A percentile compares a stretch with the other conserved stretches of the same genome.
Evolutionary conservation across 2,329 filamentous ascomycete genomes (phyloP).

Genomic region (Pseudocercospora cruenta): DNA sequence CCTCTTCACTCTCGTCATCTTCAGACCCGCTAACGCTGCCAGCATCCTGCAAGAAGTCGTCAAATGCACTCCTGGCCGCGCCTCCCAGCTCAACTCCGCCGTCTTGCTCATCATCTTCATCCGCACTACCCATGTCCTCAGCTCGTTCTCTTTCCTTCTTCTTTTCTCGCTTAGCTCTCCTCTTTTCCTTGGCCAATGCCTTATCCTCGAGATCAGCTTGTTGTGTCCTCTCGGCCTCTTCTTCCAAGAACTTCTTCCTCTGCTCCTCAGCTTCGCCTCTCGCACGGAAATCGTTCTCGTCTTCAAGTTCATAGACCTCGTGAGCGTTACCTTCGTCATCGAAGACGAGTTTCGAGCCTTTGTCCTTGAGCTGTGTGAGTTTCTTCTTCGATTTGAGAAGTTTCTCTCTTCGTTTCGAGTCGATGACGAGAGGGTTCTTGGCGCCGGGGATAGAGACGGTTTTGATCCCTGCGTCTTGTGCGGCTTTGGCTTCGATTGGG

Average conservation of each 20-base stretch:
- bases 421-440: slow-evolving; percentile 74
- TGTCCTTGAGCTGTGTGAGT: slow-evolving; percentile 88
- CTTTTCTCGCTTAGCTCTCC: slow-evolving; percentile 74
- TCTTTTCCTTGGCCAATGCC: slow-evolving; percentile 75
- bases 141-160: slow-evolving; percentile 62
- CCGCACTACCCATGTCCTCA: slow-evolving; percentile 20
- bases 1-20: slow-evolving; percentile 50
- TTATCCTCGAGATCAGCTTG: slow-evolving; percentile 84
- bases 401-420: slow-evolving; percentile 94
- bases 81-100: slow-evolving; percentile 29
- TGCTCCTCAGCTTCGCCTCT: slow-evolving; percentile 77
- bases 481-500: slow-evolving; percentile 49
- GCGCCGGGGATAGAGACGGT: slow-evolving; percentile 68
- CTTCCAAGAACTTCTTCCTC: slow-evolving; percentile 74
- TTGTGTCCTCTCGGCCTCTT: slow-evolving; percentile 71
- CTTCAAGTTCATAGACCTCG: slow-evolving; percentile 83
- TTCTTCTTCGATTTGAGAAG: slow-evolving; percentile 93
- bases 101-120: slow-evolving; percentile 27
- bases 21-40: slow-evolving; percentile 38
- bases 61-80: slow-evolving; percentile 43
- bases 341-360: slow-evolving; percentile 82
- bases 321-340: slow-evolving; percentile 89
- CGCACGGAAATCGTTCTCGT: slow-evolving; percentile 77
- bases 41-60: slow-evolving; percentile 48
- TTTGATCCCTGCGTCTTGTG: slow-evolving; percentile 56